These are phyloP conservation scores for Gastrolobium villosum DNA, from an alignment of 306 rosid species.

Conservation along the genomic window DNA sequence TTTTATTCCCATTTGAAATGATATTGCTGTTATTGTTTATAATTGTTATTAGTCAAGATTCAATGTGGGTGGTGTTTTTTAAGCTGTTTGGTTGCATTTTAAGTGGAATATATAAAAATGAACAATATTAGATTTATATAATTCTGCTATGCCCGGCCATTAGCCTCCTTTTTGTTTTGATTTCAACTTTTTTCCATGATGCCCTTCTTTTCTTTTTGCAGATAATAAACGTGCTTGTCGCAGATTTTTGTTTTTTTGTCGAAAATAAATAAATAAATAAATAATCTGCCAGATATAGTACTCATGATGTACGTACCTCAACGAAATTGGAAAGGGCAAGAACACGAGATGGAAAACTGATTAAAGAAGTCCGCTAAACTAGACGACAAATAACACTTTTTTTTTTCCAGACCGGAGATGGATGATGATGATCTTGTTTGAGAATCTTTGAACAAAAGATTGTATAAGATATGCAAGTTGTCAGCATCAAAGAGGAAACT, in stretches of 20 bases:
- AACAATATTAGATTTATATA: conserved; percentile 1
- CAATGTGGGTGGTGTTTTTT: background rate
- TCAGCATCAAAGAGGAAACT: conserved; percentile 42
- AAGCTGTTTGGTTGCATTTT: background rate
- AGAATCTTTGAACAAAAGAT: conserved; percentile 43
- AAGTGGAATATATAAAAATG: background rate
- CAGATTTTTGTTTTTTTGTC: background rate
- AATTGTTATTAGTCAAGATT: background rate
- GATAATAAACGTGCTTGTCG: conserved; percentile 30
- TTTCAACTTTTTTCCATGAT: background rate
- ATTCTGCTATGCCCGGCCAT: background rate
- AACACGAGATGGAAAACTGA: conserved; percentile 29
- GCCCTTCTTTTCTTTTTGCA: background rate
- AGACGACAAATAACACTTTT: conserved; percentile 64
- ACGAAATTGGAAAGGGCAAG: conserved; percentile 32
- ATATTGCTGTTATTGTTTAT: background rate
- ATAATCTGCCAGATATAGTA: conserved; percentile 37
- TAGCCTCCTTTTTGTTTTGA: background rate
- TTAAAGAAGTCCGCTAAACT: conserved; percentile 35
- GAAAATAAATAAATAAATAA: no score
- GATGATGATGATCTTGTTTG: conserved; percentile 36
- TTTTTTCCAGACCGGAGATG: conserved; percentile 49
- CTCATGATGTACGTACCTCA: conserved; percentile 5
- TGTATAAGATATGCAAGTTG: conserved; percentile 55
- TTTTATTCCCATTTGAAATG: background rate